Percentiles rank a stretch among this genome's conserved stretches.
These are phyloP conservation scores for Fusarium lyarnte DNA, from an alignment of 2,329 filamentous ascomycete genomes.

Conservation along the genomic window DNA sequence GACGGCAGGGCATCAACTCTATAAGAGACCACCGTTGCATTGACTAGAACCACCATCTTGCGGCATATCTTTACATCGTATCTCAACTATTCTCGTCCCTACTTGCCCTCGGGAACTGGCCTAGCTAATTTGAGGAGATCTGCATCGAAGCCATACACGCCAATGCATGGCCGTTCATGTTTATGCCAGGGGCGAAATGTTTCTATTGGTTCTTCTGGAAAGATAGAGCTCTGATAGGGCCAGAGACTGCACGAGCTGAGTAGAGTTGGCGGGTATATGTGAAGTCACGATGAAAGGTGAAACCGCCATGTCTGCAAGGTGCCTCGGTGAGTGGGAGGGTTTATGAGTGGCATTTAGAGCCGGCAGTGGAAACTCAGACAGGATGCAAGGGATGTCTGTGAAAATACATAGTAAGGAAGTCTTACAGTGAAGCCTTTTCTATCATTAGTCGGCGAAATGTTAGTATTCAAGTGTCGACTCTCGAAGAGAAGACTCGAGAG, in stretches of 20 bases:
- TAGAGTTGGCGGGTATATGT: slow-evolving; percentile 7
- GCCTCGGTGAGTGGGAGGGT: neutral
- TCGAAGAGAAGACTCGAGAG: neutral
- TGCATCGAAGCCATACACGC: neutral
- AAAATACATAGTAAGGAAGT: fast-evolving
- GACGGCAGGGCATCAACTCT: neutral
- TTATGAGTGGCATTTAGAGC: neutral
- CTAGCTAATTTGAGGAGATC: slow-evolving; percentile 14
- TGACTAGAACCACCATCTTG: neutral
- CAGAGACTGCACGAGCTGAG: slow-evolving; percentile 35
- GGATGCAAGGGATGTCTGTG: fast-evolving
- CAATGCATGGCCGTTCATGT: slow-evolving; percentile 8
- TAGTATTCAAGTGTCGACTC: neutral
- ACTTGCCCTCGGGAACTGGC: neutral
- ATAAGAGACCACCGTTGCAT: slow-evolving; percentile 3
- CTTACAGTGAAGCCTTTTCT: neutral
- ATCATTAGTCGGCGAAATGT: fast-evolving
- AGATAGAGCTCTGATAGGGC: slow-evolving; percentile 4
- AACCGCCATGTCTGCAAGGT: slow-evolving; percentile 26
- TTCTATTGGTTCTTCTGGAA: slow-evolving; percentile 19
- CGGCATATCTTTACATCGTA: slow-evolving; percentile 15
- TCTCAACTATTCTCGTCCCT: neutral
- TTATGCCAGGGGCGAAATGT: slow-evolving; percentile 17
- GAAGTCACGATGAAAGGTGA: slow-evolving; percentile 26
- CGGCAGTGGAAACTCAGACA: neutral